Conservation (phyloP, 345 rosid species). For the Fremontodendron californicum region DNA sequence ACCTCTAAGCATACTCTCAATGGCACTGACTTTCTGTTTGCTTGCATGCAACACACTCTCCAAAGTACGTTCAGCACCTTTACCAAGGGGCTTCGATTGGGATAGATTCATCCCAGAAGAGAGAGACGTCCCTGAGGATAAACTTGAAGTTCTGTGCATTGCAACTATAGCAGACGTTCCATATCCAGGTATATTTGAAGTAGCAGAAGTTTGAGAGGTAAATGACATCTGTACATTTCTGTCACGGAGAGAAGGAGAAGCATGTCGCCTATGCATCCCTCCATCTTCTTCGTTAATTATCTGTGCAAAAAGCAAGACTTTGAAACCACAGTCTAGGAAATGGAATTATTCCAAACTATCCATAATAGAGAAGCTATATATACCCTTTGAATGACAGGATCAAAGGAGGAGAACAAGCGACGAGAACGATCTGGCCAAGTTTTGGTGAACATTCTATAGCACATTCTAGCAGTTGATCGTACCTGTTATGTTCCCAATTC, state of each 20-base stretch:
- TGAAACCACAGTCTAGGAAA: not conserved
- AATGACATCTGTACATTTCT: constrained; percentile 64
- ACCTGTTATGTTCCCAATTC: constrained; percentile 51
- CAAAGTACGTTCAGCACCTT: constrained; percentile 82
- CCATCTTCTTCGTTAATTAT: constrained; percentile 95
- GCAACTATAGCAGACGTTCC: constrained; percentile 98
- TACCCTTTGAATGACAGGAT: constrained; percentile 98
- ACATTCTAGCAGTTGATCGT: constrained; percentile 93
- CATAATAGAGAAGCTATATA: constrained; percentile 21
- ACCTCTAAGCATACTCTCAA: constrained; percentile 98
- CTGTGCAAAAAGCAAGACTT: constrained; percentile 35
- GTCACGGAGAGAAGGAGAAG: constrained; percentile 93
- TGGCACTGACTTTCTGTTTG: constrained; percentile 98
- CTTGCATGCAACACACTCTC: constrained; percentile 96
- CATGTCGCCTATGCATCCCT: constrained; percentile 89
- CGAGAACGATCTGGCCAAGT: constrained; percentile 99
- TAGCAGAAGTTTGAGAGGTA: constrained; percentile 47
- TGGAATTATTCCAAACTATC: not conserved
- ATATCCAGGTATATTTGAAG: constrained; percentile 71
- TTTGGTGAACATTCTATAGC: constrained; percentile 96
- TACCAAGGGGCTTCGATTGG: constrained; percentile 63
- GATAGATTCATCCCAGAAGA: constrained; percentile 81
- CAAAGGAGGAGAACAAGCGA: constrained; percentile 87
- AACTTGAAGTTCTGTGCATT: constrained; percentile 85
- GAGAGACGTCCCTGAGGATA: constrained; percentile 63